Conservation (phyloP, 1,284 basidiomycete genomes). For the Marasmius oreades region DNA sequence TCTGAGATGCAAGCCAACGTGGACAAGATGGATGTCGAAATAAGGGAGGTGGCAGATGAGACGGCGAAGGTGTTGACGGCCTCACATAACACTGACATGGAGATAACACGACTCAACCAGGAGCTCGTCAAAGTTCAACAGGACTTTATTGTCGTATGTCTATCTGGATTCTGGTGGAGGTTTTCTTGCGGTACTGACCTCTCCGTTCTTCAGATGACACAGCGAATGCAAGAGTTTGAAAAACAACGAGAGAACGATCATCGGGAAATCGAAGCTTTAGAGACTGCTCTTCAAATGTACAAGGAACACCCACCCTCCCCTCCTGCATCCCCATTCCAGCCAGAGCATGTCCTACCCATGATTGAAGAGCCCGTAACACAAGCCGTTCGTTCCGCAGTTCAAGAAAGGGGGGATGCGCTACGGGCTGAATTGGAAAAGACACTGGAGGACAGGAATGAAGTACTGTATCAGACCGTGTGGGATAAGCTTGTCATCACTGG, state of each 20-base stretch:
- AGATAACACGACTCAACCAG: background rate
- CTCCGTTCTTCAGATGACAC: conserved; percentile 24
- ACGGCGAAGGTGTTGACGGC: conserved; percentile 7
- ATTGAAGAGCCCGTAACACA: conserved; percentile 37
- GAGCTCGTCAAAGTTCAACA: conserved; percentile 13
- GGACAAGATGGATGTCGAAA: conserved; percentile 35
- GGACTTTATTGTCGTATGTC: conserved; percentile 26
- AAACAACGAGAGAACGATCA: conserved; percentile 19
- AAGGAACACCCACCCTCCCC: conserved; percentile 28
- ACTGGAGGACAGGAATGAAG: conserved; percentile 32
- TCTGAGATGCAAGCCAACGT: background rate
- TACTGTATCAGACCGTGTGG: conserved; percentile 36
- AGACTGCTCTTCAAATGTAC: conserved; percentile 36
- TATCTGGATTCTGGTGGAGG: background rate
- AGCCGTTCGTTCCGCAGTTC: conserved; percentile 35
- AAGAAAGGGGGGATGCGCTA: conserved; percentile 32
- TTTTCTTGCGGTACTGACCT: background rate
- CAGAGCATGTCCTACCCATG: conserved; percentile 37
- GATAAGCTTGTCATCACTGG: conserved; percentile 2
- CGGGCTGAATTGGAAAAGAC: conserved; percentile 34
- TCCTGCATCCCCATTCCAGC: conserved; percentile 26
- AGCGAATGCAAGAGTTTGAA: conserved; percentile 4
- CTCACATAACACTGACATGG: conserved; percentile 6
- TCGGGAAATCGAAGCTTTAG: conserved; percentile 36
- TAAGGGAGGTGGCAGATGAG: conserved; percentile 34